Percentiles rank a stretch among this genome's conserved stretches.
phyloP scores from a whole-genome alignment of 78 protist species.

The Dictyostelium capitatum region DNA sequence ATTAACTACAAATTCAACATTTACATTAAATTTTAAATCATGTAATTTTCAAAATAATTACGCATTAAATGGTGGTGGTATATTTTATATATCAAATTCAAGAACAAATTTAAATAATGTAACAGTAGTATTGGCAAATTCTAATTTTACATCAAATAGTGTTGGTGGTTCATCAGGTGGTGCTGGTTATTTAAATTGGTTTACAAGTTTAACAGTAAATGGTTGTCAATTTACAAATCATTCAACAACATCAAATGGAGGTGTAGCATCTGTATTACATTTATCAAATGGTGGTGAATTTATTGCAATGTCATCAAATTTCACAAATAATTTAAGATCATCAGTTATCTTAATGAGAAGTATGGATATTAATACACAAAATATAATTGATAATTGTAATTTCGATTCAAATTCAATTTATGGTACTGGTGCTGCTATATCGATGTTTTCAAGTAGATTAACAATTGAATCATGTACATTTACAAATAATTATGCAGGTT shows the following conservation, averaged over 20 bases:
- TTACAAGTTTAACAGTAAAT: neutral
- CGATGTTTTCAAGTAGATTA: neutral
- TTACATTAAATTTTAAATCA: neutral
- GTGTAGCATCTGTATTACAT: neutral
- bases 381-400: neutral
- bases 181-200: neutral
- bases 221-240: neutral
- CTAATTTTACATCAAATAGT: neutral
- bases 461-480: neutral
- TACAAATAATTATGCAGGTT: neutral
- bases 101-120: neutral
- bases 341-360: neutral
- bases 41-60: neutral
- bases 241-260: neutral
- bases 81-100: neutral
- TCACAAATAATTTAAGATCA: neutral
- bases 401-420: neutral
- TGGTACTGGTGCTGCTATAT: slow-evolving; percentile 37
- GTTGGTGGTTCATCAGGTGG: neutral
- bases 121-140: neutral
- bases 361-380: neutral
- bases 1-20: neutral
- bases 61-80: neutral
- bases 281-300: neutral
- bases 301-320: neutral